Conservation (phyloP, 2,329 filamentous ascomycete species). For the Pseudogymnoascus sp. region DNA sequence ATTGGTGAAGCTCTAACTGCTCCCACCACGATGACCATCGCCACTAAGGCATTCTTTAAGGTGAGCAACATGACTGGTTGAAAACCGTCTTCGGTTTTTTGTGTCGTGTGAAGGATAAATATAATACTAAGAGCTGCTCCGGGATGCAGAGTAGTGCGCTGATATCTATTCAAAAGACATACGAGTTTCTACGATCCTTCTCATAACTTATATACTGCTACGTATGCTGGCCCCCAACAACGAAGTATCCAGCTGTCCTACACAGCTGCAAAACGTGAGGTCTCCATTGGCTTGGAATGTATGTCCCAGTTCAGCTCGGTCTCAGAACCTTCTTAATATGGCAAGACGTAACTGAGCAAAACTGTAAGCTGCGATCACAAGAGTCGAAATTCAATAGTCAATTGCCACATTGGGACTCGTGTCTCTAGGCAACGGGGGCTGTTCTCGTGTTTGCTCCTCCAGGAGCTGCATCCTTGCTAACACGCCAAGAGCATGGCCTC, state of each 20-base stretch:
- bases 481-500: not conserved
- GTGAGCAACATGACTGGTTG: not conserved
- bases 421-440: not conserved
- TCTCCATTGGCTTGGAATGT: not conserved
- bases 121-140: not conserved
- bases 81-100: not conserved
- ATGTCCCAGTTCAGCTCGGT: not conserved
- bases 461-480: not conserved
- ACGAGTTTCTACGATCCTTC: not conserved
- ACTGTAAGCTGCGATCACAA: not conserved
- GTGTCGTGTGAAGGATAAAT: not conserved
- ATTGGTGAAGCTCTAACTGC: not conserved
- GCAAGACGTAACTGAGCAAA: not conserved
- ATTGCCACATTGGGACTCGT: not conserved
- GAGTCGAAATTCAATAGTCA: not conserved
- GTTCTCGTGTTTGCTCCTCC: not conserved
- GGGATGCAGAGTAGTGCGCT: not conserved
- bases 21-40: not conserved
- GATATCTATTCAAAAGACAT: not conserved
- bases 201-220: not conserved
- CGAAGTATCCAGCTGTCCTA: not conserved
- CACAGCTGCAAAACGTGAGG: not conserved
- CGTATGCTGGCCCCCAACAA: not conserved
- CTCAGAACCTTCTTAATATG: not conserved
- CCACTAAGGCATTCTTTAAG: not conserved